phyloP scores from a whole-genome alignment of 2,329 filamentous ascomycete species.

The Neodidymelliopsis sp. region DNA sequence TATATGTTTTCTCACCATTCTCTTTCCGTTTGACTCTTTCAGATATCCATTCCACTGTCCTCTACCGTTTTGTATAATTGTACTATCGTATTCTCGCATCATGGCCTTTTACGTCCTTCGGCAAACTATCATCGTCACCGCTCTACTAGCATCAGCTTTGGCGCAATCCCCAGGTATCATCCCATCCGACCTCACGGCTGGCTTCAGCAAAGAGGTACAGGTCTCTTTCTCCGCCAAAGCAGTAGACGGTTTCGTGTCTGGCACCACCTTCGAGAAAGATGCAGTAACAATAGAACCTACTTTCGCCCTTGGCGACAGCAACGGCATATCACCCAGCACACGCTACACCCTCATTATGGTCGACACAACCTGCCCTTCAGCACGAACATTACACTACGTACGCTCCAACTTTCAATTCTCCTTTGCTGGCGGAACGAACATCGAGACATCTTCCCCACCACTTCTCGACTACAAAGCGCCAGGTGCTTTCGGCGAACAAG shows the following conservation, averaged over 20 bases:
- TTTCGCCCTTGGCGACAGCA: slow-evolving; percentile 46
- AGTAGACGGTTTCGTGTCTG: slow-evolving; percentile 38
- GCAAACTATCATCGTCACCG: slow-evolving; percentile 3
- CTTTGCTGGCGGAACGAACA: slow-evolving; percentile 35
- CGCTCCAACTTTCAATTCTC: slow-evolving; percentile 43
- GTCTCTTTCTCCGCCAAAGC: slow-evolving; percentile 38
- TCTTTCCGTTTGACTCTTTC: neutral
- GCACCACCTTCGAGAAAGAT: slow-evolving; percentile 35
- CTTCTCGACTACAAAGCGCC: slow-evolving; percentile 41
- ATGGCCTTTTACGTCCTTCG: slow-evolving; percentile 25
- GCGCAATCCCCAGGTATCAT: slow-evolving; percentile 25
- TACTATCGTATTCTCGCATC: neutral
- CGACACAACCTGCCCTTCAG: slow-evolving; percentile 42
- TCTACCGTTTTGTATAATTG: slow-evolving; percentile 16
- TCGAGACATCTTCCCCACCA: slow-evolving; percentile 27
- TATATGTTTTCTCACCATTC: neutral
- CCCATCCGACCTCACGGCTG: slow-evolving; percentile 25
- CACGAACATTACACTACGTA: slow-evolving; percentile 41
- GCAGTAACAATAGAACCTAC: slow-evolving; percentile 38
- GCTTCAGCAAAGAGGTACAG: slow-evolving; percentile 40
- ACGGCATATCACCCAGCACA: slow-evolving; percentile 35
- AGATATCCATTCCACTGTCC: neutral
- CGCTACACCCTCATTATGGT: slow-evolving; percentile 43
- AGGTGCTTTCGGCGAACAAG: slow-evolving; percentile 40
- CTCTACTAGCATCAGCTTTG: slow-evolving; percentile 6